A percentile compares a stretch with the other conserved stretches of the same genome.
phyloP scores from a whole-genome alignment of 2,329 filamentous ascomycete species.

The Chalara sp. region DNA sequence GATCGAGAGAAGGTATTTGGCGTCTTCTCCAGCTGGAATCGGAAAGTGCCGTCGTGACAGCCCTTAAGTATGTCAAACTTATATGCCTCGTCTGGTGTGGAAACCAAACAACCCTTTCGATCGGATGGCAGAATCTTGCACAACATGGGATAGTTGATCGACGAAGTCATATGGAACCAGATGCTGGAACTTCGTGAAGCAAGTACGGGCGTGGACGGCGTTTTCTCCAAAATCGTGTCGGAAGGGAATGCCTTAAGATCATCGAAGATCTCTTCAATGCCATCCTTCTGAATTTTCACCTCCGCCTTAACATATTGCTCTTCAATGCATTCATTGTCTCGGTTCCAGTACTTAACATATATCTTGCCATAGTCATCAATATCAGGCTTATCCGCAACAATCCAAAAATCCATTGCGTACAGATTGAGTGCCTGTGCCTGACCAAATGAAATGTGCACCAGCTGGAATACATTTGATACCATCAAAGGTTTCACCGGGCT shows the following conservation, averaged over 20 bases:
- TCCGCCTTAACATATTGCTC: slow-evolving; percentile 41
- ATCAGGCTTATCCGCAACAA: slow-evolving; percentile 28
- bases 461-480: slow-evolving; percentile 49
- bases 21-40: slow-evolving; percentile 40
- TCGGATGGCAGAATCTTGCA: slow-evolving; percentile 38
- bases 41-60: slow-evolving; percentile 34
- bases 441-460: slow-evolving; percentile 55
- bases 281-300: slow-evolving; percentile 37
- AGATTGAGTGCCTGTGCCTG: slow-evolving; percentile 41
- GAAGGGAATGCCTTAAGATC: slow-evolving; percentile 18
- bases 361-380: slow-evolving; percentile 25
- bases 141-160: slow-evolving; percentile 39
- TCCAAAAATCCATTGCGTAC: slow-evolving; percentile 52
- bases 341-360: slow-evolving; percentile 47
- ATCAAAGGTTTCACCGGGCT: slow-evolving; percentile 39
- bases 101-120: slow-evolving; percentile 42
- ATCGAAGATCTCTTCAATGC: slow-evolving; percentile 18
- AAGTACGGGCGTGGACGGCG: neutral
- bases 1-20: slow-evolving; percentile 34
- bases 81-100: slow-evolving; percentile 33
- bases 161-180: slow-evolving; percentile 46
- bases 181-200: slow-evolving; percentile 24
- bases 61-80: slow-evolving; percentile 25
- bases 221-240: neutral
- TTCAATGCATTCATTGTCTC: slow-evolving; percentile 45